Conservation (phyloP, 2,329 filamentous ascomycete genomes). For the Dothistroma pini region DNA sequence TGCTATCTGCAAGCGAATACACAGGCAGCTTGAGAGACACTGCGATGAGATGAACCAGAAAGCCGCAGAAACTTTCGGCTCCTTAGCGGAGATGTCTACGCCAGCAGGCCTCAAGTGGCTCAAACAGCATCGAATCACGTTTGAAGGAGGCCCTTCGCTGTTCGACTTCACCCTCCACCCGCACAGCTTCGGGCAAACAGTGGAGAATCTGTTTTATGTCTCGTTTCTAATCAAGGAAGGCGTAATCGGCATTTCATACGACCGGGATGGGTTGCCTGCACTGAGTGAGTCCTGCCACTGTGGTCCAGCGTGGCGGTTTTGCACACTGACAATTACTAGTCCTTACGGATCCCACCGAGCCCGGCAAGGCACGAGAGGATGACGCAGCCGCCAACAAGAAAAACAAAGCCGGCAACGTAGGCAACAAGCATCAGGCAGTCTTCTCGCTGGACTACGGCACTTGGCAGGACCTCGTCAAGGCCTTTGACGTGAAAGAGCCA, state of each 20-base stretch:
- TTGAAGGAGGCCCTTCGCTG: slow-evolving; percentile 68
- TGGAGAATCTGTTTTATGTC: slow-evolving; percentile 96
- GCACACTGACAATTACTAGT: neutral
- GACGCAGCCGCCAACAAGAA: neutral
- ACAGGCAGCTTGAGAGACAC: slow-evolving; percentile 51
- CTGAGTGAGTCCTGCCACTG: slow-evolving; percentile 60
- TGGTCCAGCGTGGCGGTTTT: neutral
- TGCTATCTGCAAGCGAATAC: slow-evolving; percentile 71
- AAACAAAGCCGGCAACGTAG: slow-evolving; percentile 16
- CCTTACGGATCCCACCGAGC: slow-evolving; percentile 7
- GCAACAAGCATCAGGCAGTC: slow-evolving; percentile 69
- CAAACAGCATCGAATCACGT: slow-evolving; percentile 61
- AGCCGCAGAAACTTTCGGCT: slow-evolving; percentile 31
- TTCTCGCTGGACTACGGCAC: slow-evolving; percentile 80
- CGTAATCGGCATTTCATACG: slow-evolving; percentile 67
- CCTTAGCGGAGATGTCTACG: slow-evolving; percentile 29
- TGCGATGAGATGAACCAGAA: slow-evolving; percentile 37
- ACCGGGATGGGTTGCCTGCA: slow-evolving; percentile 71
- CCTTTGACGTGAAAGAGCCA: slow-evolving; percentile 70
- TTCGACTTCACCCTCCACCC: slow-evolving; percentile 91
- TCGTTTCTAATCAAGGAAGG: slow-evolving; percentile 92
- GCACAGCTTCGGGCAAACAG: slow-evolving; percentile 82
- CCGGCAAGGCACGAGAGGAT: neutral
- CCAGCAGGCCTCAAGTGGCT: slow-evolving; percentile 52
- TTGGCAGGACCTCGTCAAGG: slow-evolving; percentile 74